A percentile compares a stretch with the other conserved stretches of the same genome.
These are phyloP conservation scores for Pythium phragmitis DNA, from an alignment of 352 stramenopile genomes.

Conservation along the genomic window DNA sequence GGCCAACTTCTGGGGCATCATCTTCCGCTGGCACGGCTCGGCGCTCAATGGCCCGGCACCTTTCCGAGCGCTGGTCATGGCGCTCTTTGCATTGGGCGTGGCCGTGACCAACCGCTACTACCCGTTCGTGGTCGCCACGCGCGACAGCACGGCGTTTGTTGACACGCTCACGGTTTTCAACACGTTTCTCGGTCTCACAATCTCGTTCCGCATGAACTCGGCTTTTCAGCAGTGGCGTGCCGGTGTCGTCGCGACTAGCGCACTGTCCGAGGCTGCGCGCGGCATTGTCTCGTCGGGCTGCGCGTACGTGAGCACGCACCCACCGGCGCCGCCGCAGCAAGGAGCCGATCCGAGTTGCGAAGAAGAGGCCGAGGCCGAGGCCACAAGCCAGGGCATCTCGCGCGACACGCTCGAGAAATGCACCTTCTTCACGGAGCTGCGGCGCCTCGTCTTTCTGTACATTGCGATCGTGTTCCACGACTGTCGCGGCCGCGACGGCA, in stretches of 20 bases:
- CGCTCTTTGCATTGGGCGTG: constrained; percentile 54
- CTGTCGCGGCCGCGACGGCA: constrained; percentile 64
- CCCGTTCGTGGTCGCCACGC: constrained; percentile 63
- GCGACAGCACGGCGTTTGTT: constrained; percentile 68
- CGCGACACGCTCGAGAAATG: constrained; percentile 69
- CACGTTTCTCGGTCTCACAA: constrained; percentile 75
- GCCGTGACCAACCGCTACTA: constrained; percentile 52
- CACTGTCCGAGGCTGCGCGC: constrained; percentile 57
- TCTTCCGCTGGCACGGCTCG: constrained; percentile 73
- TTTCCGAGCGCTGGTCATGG: constrained; percentile 61
- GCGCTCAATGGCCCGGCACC: constrained; percentile 71
- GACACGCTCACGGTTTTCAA: constrained; percentile 87
- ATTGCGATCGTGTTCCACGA: constrained; percentile 84
- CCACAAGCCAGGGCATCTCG: constrained; percentile 32
- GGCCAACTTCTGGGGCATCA: constrained; percentile 48
- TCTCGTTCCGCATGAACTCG: constrained; percentile 83
- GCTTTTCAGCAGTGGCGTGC: constrained; percentile 77
- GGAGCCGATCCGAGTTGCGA: constrained; percentile 17
- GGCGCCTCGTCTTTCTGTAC: constrained; percentile 78
- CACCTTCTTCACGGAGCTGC: constrained; percentile 74
- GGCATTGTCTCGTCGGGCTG: constrained; percentile 74
- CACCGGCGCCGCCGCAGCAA: constrained; percentile 18
- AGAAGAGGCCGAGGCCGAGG: constrained; percentile 18
- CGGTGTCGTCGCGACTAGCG: constrained; percentile 61
- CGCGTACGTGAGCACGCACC: constrained; percentile 58